Conservation (phyloP, 2,329 filamentous ascomycete genomes). For the Ascochyta lentis region DNA sequence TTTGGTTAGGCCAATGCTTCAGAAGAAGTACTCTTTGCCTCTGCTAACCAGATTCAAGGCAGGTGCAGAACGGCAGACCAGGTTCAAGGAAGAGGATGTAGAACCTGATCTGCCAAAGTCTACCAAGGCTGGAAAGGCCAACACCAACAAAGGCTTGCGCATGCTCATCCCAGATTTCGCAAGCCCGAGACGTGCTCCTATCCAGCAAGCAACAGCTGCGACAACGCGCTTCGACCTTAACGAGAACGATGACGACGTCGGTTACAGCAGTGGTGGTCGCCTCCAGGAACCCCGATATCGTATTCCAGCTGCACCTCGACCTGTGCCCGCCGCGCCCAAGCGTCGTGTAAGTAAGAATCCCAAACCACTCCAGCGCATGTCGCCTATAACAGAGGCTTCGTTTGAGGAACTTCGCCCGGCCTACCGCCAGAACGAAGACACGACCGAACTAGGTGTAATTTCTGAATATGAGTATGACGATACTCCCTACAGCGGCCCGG, state of each 20-base stretch:
- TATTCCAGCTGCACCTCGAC: constrained; percentile 5
- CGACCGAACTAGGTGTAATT: constrained; percentile 26
- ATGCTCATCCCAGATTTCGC: constrained; percentile 21
- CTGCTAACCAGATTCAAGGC: constrained; percentile 6
- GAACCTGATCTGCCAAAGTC: constrained; percentile 14
- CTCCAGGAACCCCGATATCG: neutral
- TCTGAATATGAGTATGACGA: constrained; percentile 22
- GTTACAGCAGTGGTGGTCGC: constrained; percentile 19
- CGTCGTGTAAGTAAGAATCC: constrained; percentile 20
- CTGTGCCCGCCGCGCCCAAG: constrained; percentile 2
- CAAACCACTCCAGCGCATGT: constrained; percentile 30
- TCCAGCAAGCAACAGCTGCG: neutral
- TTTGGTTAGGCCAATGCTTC: constrained; percentile 11
- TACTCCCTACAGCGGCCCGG: neutral
- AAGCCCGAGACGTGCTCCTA: constrained; percentile 8
- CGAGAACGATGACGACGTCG: constrained; percentile 7
- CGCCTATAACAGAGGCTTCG: constrained; percentile 35
- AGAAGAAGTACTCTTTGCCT: constrained; percentile 4
- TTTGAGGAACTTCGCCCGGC: constrained; percentile 21
- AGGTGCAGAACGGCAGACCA: constrained; percentile 11
- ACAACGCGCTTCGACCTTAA: neutral
- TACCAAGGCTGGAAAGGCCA: neutral
- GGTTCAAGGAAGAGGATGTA: constrained; percentile 19
- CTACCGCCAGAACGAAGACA: constrained; percentile 19
- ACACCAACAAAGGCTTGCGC: constrained; percentile 21